These are phyloP conservation scores for Boletus mariae DNA, from an alignment of 1,284 basidiomycete species.

Conservation along the genomic window DNA sequence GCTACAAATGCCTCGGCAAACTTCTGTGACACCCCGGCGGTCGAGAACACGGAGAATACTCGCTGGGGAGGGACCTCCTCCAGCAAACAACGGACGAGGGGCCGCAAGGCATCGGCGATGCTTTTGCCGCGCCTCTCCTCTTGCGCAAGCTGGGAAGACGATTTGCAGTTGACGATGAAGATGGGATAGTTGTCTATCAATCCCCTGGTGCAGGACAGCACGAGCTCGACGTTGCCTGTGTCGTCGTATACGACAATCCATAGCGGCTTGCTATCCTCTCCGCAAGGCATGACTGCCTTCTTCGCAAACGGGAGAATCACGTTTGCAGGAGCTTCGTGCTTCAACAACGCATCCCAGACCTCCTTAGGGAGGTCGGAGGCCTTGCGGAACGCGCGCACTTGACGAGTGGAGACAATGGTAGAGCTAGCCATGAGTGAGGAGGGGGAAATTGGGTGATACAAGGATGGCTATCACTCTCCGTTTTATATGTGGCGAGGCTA, in stretches of 20 bases:
- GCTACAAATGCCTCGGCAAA: constrained; percentile 50
- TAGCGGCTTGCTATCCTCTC: constrained; percentile 34
- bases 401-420: neutral
- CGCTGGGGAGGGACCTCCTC: constrained; percentile 36
- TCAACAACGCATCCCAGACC: constrained; percentile 39
- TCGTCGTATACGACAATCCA: constrained; percentile 49
- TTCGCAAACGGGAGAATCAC: constrained; percentile 49
- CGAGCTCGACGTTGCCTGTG: constrained; percentile 41
- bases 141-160: constrained; percentile 28
- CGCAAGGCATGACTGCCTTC: constrained; percentile 14
- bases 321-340: constrained; percentile 47
- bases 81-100: constrained; percentile 34
- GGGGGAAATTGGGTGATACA: neutral
- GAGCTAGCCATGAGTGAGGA: constrained; percentile 11
- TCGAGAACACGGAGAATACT: constrained; percentile 67
- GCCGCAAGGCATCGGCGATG: constrained; percentile 35
- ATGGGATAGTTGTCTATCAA: constrained; percentile 54
- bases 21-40: constrained; percentile 41
- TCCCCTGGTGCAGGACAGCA: constrained; percentile 56
- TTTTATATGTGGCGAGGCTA: constrained; percentile 8
- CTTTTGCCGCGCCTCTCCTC: constrained; percentile 21
- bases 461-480: neutral
- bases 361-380: constrained; percentile 28
- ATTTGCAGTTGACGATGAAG: constrained; percentile 49
- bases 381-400: constrained; percentile 5